Evolutionary conservation across 805 yeast species (phyloP), one percentile per base, ranked within the genome.

Genomic region (Saccharomycopsis oosterbeekiorum): DNA sequence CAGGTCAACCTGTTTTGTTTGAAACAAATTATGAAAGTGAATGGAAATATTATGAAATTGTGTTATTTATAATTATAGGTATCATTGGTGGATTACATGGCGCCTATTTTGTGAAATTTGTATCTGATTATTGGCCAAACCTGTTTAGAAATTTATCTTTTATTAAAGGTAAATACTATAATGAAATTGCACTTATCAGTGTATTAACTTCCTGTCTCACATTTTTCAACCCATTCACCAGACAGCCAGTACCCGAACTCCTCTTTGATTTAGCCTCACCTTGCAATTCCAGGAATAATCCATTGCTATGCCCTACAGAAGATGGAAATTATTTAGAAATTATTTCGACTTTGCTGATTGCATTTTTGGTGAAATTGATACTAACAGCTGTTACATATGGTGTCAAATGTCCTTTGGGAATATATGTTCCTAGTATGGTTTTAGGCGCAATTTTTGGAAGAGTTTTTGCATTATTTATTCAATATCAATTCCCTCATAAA

Each of bases 391-490:
- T 82, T 14, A 81, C 86, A 0, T 81, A 81, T 69, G 87, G 87
- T 1, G 68, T 82, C 58, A 83, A 81, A 65, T 71, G 83, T 1
- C 87, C 87, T 1, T 77, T 82, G 55, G 87, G 87, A 4, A 78
- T 83, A 14, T 83, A 83, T 64, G 84, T 84, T 1, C 88, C 88
- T 4, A 78, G 84, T 0, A 83, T 83, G 87, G 83, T 81, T 1
- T 74, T 79, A 24, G 88, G 88, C 0, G 85, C 86, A 1, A 69
- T 84, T 36, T 82, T 80, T 70, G 86, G 86, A 1, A 68, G 85
- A 11, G 66, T 78, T 1, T 73, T 80, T 61, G 82, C 82, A 1
- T 74, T 79, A 70, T 40, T 68, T 3, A 66, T 80, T 17, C 78
- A 80, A 59, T 76, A 75, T 69, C 50, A 74, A 4, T 75, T 73